phyloP scores from a whole-genome alignment of 192 early-diverging fungal species.

The Coemansia sp. region DNA sequence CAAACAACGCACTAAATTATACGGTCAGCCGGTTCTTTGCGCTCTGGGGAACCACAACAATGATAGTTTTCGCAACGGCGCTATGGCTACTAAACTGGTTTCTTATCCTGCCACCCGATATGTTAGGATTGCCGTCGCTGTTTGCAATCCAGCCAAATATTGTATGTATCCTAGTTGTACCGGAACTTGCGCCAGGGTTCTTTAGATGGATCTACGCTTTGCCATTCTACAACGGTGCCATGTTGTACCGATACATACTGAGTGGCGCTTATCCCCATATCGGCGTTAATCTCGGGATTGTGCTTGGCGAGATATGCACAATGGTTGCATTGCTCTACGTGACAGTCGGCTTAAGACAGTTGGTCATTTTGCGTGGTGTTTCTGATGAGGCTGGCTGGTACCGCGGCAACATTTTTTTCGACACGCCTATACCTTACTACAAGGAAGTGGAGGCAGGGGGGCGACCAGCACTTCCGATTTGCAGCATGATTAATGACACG shows the following conservation, averaged over 20 bases:
- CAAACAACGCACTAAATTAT: background rate
- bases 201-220: slow-evolving; percentile 44
- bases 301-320: slow-evolving; percentile 45
- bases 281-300: slow-evolving; percentile 35
- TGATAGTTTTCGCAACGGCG: background rate
- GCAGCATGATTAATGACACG: background rate
- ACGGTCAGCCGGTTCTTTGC: slow-evolving; percentile 30
- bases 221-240: slow-evolving; percentile 55
- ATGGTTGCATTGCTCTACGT: slow-evolving; percentile 26
- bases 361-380: slow-evolving; percentile 11
- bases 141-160: slow-evolving; percentile 32
- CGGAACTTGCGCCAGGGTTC: slow-evolving; percentile 44
- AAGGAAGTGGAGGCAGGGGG: slow-evolving; percentile 5
- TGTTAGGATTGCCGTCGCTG: slow-evolving; percentile 14
- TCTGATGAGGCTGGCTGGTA: slow-evolving; percentile 29
- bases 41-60: slow-evolving; percentile 19
- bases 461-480: background rate
- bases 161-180: slow-evolving; percentile 29
- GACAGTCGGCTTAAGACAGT: slow-evolving; percentile 28
- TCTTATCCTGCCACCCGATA: slow-evolving; percentile 19
- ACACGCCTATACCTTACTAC: slow-evolving; percentile 19
- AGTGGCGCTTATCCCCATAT: slow-evolving; percentile 47
- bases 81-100: slow-evolving; percentile 36
- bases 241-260: slow-evolving; percentile 33
- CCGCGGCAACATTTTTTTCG: slow-evolving; percentile 22